Base-by-base conservation (phyloP, 129 eudicot genomes). In the Saposhnikovia divaricata region DNA sequence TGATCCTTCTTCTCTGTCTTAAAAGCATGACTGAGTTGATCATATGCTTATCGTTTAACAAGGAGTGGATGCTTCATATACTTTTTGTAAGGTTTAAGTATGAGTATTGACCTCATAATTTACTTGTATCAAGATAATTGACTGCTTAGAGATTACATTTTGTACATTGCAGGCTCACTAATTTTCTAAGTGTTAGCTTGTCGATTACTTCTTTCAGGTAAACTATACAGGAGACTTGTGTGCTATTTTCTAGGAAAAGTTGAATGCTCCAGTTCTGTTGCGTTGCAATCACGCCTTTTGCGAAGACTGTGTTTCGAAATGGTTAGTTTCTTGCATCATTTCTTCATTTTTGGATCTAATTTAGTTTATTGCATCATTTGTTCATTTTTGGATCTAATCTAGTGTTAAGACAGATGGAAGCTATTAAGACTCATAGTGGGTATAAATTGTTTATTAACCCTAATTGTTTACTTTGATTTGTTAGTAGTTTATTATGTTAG, bases 181-280 rank as follows among this genome's bases (percentile, higher is more conserved):
- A 37, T 48, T 15, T 13, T 8, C 59, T 19, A 61, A 39, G 78
- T 81, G 78, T 31, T 31, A 77, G 50, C 21, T 39, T 77, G 28
- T 39, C 81, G 12, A 34, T 42, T 48, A 68, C 12, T 40, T 43
- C n/a, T 59, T 38, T 68, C 80, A 92, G 94, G 97, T 92, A 63
- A 90, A 85, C 76, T 91, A 87, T 70, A 91, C 95, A 3, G 97
- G 95, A 59, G 97, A 90, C 59, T 38, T 92, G 81, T 92, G 97
- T 81, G 93, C 97, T 66, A 92, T 92, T 77, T 92, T 95, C 85
- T 95, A 92, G 85, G 97, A 90, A 86, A 92, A 92, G 90, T 86
- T 92, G 95, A 86, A 92, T 76, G 84, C 85, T 37, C 97, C 97
- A 21, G 88, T 90, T 82, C 81, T 92, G 69, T 79, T 92, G 83